These are phyloP conservation scores for Suillus americanus DNA, from an alignment of 768 basidiomycete species.

Conservation along the genomic window DNA sequence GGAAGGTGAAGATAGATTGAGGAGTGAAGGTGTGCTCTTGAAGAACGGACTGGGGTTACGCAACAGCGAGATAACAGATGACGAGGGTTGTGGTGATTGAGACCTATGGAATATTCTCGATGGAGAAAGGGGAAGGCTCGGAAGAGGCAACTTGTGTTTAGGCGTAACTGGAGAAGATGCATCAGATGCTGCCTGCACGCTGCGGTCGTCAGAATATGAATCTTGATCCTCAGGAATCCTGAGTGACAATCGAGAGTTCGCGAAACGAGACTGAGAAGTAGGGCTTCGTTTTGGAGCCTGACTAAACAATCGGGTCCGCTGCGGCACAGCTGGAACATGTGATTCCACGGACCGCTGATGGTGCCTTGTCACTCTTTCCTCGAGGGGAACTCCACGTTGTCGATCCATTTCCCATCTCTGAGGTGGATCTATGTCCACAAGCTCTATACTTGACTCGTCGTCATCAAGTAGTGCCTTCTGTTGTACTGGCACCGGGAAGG, in stretches of 20 bases:
- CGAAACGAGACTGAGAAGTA: constrained; percentile 30
- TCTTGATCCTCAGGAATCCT: constrained; percentile 33
- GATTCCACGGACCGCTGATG: constrained; percentile 32
- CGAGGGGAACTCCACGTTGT: constrained; percentile 40
- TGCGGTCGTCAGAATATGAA: constrained; percentile 30
- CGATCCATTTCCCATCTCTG: constrained; percentile 46
- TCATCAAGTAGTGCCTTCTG: constrained; percentile 37
- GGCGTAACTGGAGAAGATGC: constrained; percentile 32
- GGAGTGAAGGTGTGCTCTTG: constrained; percentile 33
- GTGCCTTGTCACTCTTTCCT: constrained; percentile 39
- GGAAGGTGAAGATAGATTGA: constrained; percentile 29
- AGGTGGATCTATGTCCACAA: constrained; percentile 48
- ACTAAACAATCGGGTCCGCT: constrained; percentile 31
- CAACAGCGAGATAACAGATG: constrained; percentile 33
- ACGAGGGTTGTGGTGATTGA: constrained; percentile 33
- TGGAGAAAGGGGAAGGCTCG: constrained; percentile 30
- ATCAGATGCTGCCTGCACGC: constrained; percentile 30
- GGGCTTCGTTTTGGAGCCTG: constrained; percentile 26
- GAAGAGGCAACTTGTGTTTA: constrained; percentile 28
- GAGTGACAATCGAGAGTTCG: constrained; percentile 33
- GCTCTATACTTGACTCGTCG: constrained; percentile 51
- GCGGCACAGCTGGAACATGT: constrained; percentile 20
- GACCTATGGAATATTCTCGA: constrained; percentile 33
- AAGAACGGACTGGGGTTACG: constrained; percentile 36
- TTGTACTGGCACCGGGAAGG: constrained; percentile 11